Evolutionary conservation across 805 yeast species (phyloP).

Genomic region (Limtongozyma cylindracea): DNA sequence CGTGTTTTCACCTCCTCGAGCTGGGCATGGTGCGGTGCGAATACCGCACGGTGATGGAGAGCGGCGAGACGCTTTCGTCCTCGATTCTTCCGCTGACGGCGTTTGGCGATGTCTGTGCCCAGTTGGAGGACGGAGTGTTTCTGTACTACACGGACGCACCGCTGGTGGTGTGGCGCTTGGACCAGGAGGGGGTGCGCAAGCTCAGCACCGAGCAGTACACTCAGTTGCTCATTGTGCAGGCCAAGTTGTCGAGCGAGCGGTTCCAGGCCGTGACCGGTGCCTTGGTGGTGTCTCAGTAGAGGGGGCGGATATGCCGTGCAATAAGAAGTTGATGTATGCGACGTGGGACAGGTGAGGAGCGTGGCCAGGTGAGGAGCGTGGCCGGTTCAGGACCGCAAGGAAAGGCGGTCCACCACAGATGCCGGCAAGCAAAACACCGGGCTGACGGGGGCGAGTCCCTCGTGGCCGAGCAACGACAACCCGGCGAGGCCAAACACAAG

Average conservation of each 20-base stretch:
- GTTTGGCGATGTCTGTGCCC: conserved; percentile 46
- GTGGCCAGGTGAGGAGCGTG: no score
- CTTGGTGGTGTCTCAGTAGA: conserved; percentile 19
- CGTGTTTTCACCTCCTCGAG: conserved; percentile 32
- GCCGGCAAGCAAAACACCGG: conserved; percentile 75
- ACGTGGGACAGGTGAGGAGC: no score
- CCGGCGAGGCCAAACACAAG: conserved; percentile 85
- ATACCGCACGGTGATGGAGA: conserved; percentile 14
- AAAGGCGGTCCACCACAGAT: conserved; percentile 8
- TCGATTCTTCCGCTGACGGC: conserved; percentile 47
- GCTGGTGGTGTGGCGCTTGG: conserved; percentile 44
- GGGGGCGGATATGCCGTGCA: no score
- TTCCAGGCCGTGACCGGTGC: conserved; percentile 58
- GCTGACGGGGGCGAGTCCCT: conserved; percentile 36
- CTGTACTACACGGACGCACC: conserved; percentile 31
- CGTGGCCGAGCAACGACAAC: conserved; percentile 44
- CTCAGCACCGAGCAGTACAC: conserved; percentile 26
- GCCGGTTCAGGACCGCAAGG: no score
- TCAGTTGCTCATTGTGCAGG: conserved; percentile 36
- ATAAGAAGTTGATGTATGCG: no score
- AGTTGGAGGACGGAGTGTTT: conserved; percentile 8
- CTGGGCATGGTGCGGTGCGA: conserved; percentile 14
- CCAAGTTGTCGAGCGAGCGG: conserved; percentile 41
- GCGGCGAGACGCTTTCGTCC: conserved; percentile 11
- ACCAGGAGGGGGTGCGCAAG: conserved; percentile 15